Conservation (phyloP, 305 asterid species). For the Solanum hybrid region DNA sequence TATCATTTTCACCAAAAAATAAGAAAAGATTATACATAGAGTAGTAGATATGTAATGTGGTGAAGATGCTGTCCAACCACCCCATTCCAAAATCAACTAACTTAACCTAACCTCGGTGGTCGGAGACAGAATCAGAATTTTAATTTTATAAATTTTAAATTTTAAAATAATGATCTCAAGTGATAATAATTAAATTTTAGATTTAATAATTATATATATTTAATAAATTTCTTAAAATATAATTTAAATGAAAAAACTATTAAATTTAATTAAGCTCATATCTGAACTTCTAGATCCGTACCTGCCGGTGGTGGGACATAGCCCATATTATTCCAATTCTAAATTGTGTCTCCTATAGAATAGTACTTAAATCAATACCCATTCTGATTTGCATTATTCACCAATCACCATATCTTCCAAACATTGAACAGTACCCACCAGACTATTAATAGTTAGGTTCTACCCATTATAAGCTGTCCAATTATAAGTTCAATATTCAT, state of each 20-base stretch:
- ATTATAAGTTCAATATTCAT: not conserved
- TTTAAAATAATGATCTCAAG: not conserved
- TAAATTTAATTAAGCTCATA: not conserved
- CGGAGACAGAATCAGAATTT: not conserved
- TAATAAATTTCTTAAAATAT: not conserved
- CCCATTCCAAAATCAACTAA: slow-evolving; percentile 14
- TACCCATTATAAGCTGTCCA: not conserved
- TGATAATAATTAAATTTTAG: not conserved
- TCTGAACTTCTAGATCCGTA: too few species aligned
- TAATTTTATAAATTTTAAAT: not conserved
- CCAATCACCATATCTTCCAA: not conserved
- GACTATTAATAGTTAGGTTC: not conserved
- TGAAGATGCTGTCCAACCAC: slow-evolving; percentile 22
- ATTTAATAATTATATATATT: not conserved
- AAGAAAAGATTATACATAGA: not conserved
- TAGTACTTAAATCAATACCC: not conserved
- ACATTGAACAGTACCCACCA: not conserved
- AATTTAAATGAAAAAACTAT: not conserved
- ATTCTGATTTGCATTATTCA: not conserved
- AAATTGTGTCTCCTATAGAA: not conserved
- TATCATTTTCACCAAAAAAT: slow-evolving; percentile 2
- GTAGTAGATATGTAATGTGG: not conserved
- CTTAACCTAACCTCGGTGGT: slow-evolving; percentile 11
- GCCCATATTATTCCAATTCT: not conserved
- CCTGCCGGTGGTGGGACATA: not conserved